Base-by-base conservation (phyloP, 2,329 filamentous ascomycete species). In the Helminthosporium solani region DNA sequence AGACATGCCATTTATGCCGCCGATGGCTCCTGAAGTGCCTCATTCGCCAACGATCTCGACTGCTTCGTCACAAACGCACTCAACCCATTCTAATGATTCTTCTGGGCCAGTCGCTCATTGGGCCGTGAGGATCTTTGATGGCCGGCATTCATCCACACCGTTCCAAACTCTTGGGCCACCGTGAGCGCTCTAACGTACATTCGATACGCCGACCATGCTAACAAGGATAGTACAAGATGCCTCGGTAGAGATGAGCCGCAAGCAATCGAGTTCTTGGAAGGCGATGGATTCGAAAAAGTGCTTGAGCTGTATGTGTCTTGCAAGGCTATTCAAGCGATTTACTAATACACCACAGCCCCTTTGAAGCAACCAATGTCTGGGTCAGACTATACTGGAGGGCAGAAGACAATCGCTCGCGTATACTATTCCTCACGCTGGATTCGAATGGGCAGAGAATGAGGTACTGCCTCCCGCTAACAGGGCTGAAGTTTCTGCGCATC, bases 381-480 rank as follows among this genome's bases (percentile, higher is more conserved):
- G 70, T 78, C 15, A 69, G 71, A 33, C 73, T 80, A n/a, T 83
- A 78, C 53, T 73, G 77, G 56, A 73, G 80, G 11, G 67, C 74
- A 8, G 56, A 61, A 0, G 79, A 84, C 53, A 66, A 73, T 43
- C 77, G 79, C 38, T 75, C 75, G 18, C 74, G 80, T 20, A 77
- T 84, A 9, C 63, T 83, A 5, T 78, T 79, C 59, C 73, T 77
- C 44, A 70, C 74, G 1, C 70, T 71, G 27, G 73, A 74, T 42
- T 54, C 65, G 2, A 55, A 53, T 18, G 67, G 70, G 33, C 63
- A 68, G 4, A 71, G 67, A n/a, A 70, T 74, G 31, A 52, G 68
- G 14, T 77, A 71, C 55, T 80, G 77, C 50, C 67, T 79, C 12
- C 76, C 78, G 1, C 60, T 83, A 9, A 79, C 76, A 9, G 67